Base-by-base conservation (phyloP, 257 asterid genomes). In the Solanum appendiculatum region DNA sequence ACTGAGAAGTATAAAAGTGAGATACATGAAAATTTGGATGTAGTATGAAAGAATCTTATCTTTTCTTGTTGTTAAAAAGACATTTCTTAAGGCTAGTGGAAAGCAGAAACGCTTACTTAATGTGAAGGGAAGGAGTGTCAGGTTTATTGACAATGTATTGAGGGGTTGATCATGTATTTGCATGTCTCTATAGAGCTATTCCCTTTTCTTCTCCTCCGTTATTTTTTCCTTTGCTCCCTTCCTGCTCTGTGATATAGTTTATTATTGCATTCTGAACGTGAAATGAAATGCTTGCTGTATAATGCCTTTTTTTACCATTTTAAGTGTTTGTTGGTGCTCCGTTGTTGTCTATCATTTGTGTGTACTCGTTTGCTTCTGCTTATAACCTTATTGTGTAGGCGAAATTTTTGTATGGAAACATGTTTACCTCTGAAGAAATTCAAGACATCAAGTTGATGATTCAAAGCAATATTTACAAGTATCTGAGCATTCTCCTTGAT, bases 391-490 rank as follows among this genome's bases (percentile, higher is more conserved):
- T 83, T 86, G 86, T 86, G 83, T 94, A 96, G 98, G 99, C 98
- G 69, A 96, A 96, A 87, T 90, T 93, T 91, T 81, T 94, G 81
- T 95, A 96, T n/a, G 98, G 96, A 74, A 95, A 91, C 93, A 95
- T 91, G 85, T 96, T 96, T 84, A 91, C 95, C 70, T 16, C 87
- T 46, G 96, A 94, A 90, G 99, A 96, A 89, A 90, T 91, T 86
- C 97, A 94, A 92, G 98, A 94, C 87, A 95, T 96, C 87, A 96
- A 96, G 93, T 95, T 95, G 86, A 94, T 96, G 98, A 95, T 96
- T 74, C 99, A 96, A 90, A 95, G 99, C 93, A 96, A 94, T 90
- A 88, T 95, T 94, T 96, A 96, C 92, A 95, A 90, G 88, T 96
- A 95, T 86, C 95, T 96, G 86, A 96, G 99, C 89, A 91, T 96